Evolutionary conservation across 371 early-diverging fungal genomes (phyloP).

Genomic region (Saksenaea oblongispora): DNA sequence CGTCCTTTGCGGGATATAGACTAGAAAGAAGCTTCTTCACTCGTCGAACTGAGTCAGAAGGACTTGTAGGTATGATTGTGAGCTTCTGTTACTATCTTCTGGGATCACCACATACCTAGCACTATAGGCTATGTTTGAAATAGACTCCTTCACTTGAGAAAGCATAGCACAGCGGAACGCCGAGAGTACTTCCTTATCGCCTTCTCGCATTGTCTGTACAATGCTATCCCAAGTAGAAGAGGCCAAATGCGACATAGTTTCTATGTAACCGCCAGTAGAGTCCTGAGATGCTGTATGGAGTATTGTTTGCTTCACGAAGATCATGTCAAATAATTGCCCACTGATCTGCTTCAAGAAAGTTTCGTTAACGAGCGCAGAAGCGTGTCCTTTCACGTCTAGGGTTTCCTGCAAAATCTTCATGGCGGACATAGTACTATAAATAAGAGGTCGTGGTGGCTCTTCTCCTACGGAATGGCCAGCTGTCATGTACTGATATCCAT

Average conservation of each 20-base stretch:
- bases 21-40: conserved; percentile 15
- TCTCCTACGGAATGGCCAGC: neutral
- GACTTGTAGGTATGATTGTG: conserved; percentile 14
- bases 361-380: neutral
- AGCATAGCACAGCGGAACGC: conserved; percentile 23
- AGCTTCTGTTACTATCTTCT: neutral
- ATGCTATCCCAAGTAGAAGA: conserved; percentile 24
- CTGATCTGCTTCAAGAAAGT: neutral
- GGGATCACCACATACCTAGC: conserved; percentile 35
- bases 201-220: conserved; percentile 2
- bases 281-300: neutral
- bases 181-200: conserved; percentile 1
- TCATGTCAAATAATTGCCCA: conserved; percentile 31
- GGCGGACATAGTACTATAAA: conserved; percentile 17
- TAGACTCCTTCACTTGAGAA: conserved; percentile 40
- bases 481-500: conserved; percentile 14
- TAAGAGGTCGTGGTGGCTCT: conserved; percentile 12
- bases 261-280: neutral
- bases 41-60: conserved; percentile 28
- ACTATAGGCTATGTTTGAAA: conserved; percentile 42
- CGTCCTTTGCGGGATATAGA: neutral
- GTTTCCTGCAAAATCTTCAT: conserved; percentile 16
- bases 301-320: conserved; percentile 18
- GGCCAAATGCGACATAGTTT: conserved; percentile 9
- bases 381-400: neutral